These are phyloP conservation scores for Pyrenula massariospora DNA, from an alignment of 495 filamentous ascomycete species.

Conservation along the genomic window DNA sequence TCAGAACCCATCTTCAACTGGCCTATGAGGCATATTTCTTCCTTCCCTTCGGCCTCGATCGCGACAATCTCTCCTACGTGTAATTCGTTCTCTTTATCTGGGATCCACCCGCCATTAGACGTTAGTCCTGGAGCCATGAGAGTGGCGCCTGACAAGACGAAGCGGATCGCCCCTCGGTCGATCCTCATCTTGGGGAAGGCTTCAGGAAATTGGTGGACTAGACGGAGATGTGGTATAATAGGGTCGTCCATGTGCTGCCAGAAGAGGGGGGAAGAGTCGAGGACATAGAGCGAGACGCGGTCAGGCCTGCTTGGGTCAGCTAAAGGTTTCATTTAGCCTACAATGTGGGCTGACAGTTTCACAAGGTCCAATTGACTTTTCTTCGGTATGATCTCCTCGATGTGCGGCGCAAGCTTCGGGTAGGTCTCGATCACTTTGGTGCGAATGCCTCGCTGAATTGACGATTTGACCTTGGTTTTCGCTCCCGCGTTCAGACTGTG, in stretches of 20 bases:
- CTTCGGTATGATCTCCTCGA: slow-evolving; percentile 93
- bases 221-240: slow-evolving; percentile 64
- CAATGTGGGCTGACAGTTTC: slow-evolving; percentile 48
- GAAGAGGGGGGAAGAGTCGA: slow-evolving; percentile 68
- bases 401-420: slow-evolving; percentile 73
- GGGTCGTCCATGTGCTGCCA: slow-evolving; percentile 79
- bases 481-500: slow-evolving; percentile 60
- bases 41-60: slow-evolving; percentile 86
- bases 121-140: slow-evolving; percentile 94
- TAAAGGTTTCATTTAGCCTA: slow-evolving; percentile 1
- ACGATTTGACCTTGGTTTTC: slow-evolving; percentile 96
- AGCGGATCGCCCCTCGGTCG: slow-evolving; percentile 92
- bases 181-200: slow-evolving; percentile 46
- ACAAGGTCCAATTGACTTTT: slow-evolving; percentile 85
- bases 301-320: slow-evolving; percentile 49
- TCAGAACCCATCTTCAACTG: slow-evolving; percentile 75
- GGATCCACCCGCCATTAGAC: slow-evolving; percentile 64
- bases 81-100: slow-evolving; percentile 42
- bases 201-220: slow-evolving; percentile 52
- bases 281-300: slow-evolving; percentile 72
- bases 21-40: slow-evolving; percentile 80
- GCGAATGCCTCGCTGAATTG: slow-evolving; percentile 76
- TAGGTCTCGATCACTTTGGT: slow-evolving; percentile 71
- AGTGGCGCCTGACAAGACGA: slow-evolving; percentile 83
- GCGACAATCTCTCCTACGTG: slow-evolving; percentile 73